A percentile compares a stretch with the other conserved stretches of the same genome.
phyloP scores from a whole-genome alignment of 495 filamentous ascomycete species.

The Penicillium salamii region DNA sequence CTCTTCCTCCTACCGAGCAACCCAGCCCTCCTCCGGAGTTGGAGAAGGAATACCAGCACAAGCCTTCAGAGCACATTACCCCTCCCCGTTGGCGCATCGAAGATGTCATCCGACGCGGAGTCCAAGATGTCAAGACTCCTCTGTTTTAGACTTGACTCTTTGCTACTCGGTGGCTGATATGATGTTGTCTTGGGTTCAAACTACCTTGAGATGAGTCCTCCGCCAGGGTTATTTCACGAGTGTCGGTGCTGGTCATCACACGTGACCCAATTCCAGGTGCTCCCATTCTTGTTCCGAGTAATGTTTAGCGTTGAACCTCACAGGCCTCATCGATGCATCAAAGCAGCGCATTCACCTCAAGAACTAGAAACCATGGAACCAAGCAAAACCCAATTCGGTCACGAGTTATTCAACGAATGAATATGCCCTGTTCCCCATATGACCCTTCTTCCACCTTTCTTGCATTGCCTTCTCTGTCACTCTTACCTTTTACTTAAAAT shows the following conservation, averaged over 20 bases:
- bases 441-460: conserved; percentile 9
- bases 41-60: conserved; percentile 57
- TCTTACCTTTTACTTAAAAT: conserved; percentile 15
- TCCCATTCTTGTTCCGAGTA: conserved; percentile 15
- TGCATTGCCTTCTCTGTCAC: conserved; percentile 19
- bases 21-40: conserved; percentile 67
- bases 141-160: conserved; percentile 39
- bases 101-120: conserved; percentile 75
- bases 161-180: conserved; percentile 8
- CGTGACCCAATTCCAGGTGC: conserved; percentile 15
- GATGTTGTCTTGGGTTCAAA: conserved; percentile 18
- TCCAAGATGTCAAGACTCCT: conserved; percentile 71
- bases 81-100: conserved; percentile 80
- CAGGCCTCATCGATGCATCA: neutral
- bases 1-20: conserved; percentile 67
- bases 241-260: conserved; percentile 43
- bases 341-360: neutral
- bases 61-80: conserved; percentile 45
- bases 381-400: conserved; percentile 14
- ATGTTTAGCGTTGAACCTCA: conserved; percentile 2
- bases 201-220: conserved; percentile 13
- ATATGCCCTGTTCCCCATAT: conserved; percentile 25
- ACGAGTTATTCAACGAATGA: conserved; percentile 35
- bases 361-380: conserved; percentile 4
- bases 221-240: conserved; percentile 16